Percentiles rank a stretch among this genome's conserved stretches.
These are phyloP conservation scores for Lepiota venenata DNA, from an alignment of 768 basidiomycete genomes.

Conservation along the genomic window DNA sequence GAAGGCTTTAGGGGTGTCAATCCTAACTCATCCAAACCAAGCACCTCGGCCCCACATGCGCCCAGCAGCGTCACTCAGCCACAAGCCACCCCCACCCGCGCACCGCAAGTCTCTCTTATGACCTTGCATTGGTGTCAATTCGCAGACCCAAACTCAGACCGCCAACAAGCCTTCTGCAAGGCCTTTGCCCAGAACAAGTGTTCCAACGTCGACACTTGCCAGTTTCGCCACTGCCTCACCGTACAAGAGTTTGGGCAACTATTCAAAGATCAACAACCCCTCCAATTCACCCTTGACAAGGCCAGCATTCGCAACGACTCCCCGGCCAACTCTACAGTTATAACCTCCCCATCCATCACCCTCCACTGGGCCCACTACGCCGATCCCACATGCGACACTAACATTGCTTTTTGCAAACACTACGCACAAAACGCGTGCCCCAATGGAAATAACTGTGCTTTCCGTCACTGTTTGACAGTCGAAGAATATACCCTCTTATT, in stretches of 20 bases:
- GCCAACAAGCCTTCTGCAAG: slow-evolving; percentile 35
- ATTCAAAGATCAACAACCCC: slow-evolving; percentile 37
- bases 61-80: neutral
- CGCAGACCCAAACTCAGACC: slow-evolving; percentile 34
- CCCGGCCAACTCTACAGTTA: neutral
- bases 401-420: slow-evolving; percentile 36
- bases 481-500: slow-evolving; percentile 37
- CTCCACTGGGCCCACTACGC: slow-evolving; percentile 43
- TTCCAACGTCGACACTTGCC: slow-evolving; percentile 25
- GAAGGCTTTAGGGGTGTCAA: neutral
- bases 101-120: slow-evolving; percentile 5
- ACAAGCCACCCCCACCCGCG: neutral
- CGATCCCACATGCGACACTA: slow-evolving; percentile 31
- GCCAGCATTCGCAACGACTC: slow-evolving; percentile 10
- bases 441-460: slow-evolving; percentile 28
- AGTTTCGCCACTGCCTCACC: slow-evolving; percentile 37
- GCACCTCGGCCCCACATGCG: neutral
- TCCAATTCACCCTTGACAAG: slow-evolving; percentile 5
- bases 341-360: slow-evolving; percentile 12
- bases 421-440: slow-evolving; percentile 33
- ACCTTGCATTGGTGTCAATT: slow-evolving; percentile 37
- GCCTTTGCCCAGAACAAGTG: slow-evolving; percentile 35
- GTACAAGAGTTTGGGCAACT: slow-evolving; percentile 33
- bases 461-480: slow-evolving; percentile 37
- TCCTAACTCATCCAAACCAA: too few relatives aligned